These are phyloP conservation scores for Colletotrichum noveboracense DNA, from an alignment of 2,329 filamentous ascomycete species.

Conservation along the genomic window DNA sequence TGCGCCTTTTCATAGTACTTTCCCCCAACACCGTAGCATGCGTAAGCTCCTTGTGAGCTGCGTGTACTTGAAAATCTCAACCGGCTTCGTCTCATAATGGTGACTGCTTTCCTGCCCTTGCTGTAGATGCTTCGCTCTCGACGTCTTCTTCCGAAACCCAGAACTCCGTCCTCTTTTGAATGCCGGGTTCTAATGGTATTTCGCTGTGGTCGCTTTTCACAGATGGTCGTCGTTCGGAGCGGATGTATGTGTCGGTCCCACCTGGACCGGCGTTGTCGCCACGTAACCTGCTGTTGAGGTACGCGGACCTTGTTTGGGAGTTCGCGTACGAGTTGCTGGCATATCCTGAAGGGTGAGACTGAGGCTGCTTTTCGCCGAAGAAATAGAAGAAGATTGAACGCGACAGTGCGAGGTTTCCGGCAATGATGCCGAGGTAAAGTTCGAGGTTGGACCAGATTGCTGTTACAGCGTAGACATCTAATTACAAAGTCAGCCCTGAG, in stretches of 20 bases:
- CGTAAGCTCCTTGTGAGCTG: background rate
- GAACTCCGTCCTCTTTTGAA: slow-evolving; percentile 25
- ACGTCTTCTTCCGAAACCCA: slow-evolving; percentile 22
- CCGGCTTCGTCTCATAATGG: background rate
- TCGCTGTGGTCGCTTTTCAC: slow-evolving; percentile 26
- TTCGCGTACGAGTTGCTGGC: background rate
- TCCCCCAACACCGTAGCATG: background rate
- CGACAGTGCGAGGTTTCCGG: slow-evolving; percentile 32
- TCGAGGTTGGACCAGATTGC: slow-evolving; percentile 45
- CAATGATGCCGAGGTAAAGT: slow-evolving; percentile 40
- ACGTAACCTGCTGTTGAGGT: slow-evolving; percentile 18
- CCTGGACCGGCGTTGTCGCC: slow-evolving; percentile 10
- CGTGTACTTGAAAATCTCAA: background rate
- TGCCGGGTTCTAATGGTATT: slow-evolving; percentile 22
- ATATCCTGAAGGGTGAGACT: background rate
- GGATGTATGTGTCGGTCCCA: slow-evolving; percentile 15
- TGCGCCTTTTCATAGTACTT: background rate
- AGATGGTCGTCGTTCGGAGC: slow-evolving; percentile 2
- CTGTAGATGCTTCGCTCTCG: background rate
- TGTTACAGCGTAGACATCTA: slow-evolving; percentile 36
- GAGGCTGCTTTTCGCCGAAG: slow-evolving; percentile 10
- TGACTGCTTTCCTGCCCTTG: background rate
- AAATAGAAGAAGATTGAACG: slow-evolving; percentile 29
- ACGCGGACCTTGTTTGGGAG: slow-evolving; percentile 11
- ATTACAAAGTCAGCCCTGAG: background rate